Evolutionary conservation across 345 rosid species (phyloP), one percentile per base, ranked within the genome.

Genomic region (Euphorbia tirucalli): DNA sequence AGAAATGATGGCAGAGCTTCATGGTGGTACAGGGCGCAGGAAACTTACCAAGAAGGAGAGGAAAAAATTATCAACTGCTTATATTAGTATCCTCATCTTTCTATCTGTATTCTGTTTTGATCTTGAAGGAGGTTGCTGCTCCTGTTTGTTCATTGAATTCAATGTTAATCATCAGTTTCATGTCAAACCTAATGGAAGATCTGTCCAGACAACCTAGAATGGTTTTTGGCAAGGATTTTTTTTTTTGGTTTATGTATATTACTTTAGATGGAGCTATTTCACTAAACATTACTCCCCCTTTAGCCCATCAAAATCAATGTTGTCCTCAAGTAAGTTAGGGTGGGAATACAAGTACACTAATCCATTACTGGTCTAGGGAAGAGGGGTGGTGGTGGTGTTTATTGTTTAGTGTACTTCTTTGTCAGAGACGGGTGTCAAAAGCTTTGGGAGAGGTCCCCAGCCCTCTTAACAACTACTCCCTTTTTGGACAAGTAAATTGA

Each of bases 1-100:
- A 73, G 83, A 78, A 65, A 61, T 63, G 61, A 35, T 37, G 35
- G 65, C 58, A 73, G 83, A 78, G 77, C 75, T 32, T 76, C 72
- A 80, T 69, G 82, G 83, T 66, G 69, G 77, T 66, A 61, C 65
- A 39, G 79, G 83, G 68, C 77, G 54, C 57, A 79, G 82, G 77
- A 86, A 83, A 72, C 88, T 86, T 71, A 86, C 82, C 37, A 82
- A 83, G 76, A 88, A 85, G 83, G 87, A 85, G 78, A 86, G 79
- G 84, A 87, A 78, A 76, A 87, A 82, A 81, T 71, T 72, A 44
- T 55, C 80, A 48, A 71, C 78, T 68, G 71, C 85, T 71, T 66
- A 56, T 74, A 62, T 76, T 61, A 82, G 89, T 87, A 89, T 87
- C 88, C 87, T 79, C 61, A 52, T 19, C 25, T 65, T 37, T 56